Evolutionary conservation across 371 early-diverging fungal species (phyloP), one percentile per base, ranked within the genome.

Genomic region (Mucor racemosus): DNA sequence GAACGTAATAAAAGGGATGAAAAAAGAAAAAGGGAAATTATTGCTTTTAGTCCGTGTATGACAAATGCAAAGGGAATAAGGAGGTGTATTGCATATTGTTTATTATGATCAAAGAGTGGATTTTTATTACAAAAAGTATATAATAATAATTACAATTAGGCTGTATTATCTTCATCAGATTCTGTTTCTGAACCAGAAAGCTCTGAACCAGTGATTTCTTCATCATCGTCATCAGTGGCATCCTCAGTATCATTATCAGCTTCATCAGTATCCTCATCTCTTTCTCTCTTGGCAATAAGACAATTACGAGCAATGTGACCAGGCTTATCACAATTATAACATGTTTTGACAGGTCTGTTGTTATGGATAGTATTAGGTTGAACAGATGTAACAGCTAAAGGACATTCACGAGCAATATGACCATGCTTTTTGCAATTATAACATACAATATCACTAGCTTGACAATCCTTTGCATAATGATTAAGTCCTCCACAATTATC

Each of bases 401-500:
- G 72, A 54, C 86, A 86, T 13, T 85, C 79, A 64, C 86, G 85
- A 39, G 85, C 83, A 62, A 87, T 71, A 60, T 89, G 89, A 0
- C 89, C 89, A 65, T 81, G 84, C 40, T 78, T 79, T 34, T 79
- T 77, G 41, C 89, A 89, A 56, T 83, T 81, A 62, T 84, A 87
- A 65, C 89, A 89, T 57, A 86, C 82, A 46, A 84, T 78, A 38
- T 66, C 76, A 35, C 64, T 82, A n/a, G 88, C 89, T 70, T 82
- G 80, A 72, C 89, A 89, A 56, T 89, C 87, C 44, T 84, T 82
- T 21, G 89, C 87, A 74, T 79, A 86, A 64, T 89, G 89, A 60
- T 89, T 89, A 56, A 60, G 60, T 57, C 77, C 74, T 50, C 88
- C 85, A 60, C 89, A 89, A 56, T 86, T 82, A 72, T 85, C 82